A percentile compares a stretch with the other conserved stretches of the same genome.
Conservation (phyloP, 2,329 filamentous ascomycete genomes). For the Volutella citrinella region DNA sequence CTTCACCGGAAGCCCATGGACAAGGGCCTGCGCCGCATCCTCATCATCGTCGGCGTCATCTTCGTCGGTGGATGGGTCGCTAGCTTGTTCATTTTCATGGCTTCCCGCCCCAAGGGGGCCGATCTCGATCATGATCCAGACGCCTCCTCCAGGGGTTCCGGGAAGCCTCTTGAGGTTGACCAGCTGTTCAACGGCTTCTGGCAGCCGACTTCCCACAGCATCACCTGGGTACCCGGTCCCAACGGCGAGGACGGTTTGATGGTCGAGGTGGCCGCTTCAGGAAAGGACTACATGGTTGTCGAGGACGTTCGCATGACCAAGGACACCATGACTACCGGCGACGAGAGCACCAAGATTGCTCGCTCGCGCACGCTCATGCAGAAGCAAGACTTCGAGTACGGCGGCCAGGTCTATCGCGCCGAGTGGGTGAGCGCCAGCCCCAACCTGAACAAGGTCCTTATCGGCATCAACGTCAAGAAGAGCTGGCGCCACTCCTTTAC, state of each 20-base stretch:
- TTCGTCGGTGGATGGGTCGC: slow-evolving; percentile 67
- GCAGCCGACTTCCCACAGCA: slow-evolving; percentile 59
- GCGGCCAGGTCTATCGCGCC: slow-evolving; percentile 54
- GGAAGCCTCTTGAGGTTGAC: slow-evolving; percentile 71
- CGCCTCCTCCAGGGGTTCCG: slow-evolving; percentile 61
- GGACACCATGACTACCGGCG: slow-evolving; percentile 31
- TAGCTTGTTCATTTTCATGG: slow-evolving; percentile 65
- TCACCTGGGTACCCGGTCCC: slow-evolving; percentile 74
- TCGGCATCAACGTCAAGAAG: slow-evolving; percentile 68
- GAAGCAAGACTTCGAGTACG: slow-evolving; percentile 57
- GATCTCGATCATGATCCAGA: slow-evolving; percentile 64
- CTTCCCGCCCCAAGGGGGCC: slow-evolving; percentile 62
- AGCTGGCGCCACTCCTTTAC: slow-evolving; percentile 92
- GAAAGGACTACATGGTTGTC: slow-evolving; percentile 76
- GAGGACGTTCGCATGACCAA: slow-evolving; percentile 69
- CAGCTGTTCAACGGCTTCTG: slow-evolving; percentile 67
- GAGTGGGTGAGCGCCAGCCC: slow-evolving; percentile 70
- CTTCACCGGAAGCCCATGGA: slow-evolving; percentile 57
- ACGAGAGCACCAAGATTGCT: slow-evolving; percentile 30
- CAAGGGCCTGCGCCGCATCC: slow-evolving; percentile 57
- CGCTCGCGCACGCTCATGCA: slow-evolving; percentile 74
- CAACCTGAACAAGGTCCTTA: slow-evolving; percentile 80
- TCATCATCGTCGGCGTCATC: slow-evolving; percentile 59
- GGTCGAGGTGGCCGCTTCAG: slow-evolving; percentile 64
- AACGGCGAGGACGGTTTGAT: slow-evolving; percentile 80